These are phyloP conservation scores for Aristolochia contorta DNA, from an alignment of 164 flowering plant species.

Conservation along the genomic window DNA sequence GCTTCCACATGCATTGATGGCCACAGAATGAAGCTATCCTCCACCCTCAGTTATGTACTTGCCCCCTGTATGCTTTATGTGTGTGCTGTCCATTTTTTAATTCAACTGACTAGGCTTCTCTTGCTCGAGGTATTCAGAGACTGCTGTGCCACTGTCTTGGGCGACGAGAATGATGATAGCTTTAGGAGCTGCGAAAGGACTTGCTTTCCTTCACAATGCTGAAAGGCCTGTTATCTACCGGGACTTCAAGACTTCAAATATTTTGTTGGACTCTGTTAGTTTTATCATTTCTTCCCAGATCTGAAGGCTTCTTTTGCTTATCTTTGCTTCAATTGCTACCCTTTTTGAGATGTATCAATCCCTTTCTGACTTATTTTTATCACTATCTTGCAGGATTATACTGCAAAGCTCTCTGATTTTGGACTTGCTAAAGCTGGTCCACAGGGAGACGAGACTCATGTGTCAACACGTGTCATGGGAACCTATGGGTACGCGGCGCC, in stretches of 20 bases:
- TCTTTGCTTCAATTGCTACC: constrained; percentile 1
- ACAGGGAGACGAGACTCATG: constrained; percentile 94
- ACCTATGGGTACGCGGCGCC: constrained; percentile 98
- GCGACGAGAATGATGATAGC: constrained; percentile 95
- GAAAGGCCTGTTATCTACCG: constrained; percentile 94
- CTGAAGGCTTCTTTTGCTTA: background rate
- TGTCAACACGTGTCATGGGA: constrained; percentile 95
- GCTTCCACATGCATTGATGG: no score
- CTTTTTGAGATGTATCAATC: background rate
- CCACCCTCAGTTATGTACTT: no score
- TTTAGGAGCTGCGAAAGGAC: constrained; percentile 98
- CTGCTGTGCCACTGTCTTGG: constrained; percentile 82
- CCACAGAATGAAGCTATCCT: no score
- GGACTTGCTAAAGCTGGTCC: constrained; percentile 99
- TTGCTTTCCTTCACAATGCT: constrained; percentile 96
- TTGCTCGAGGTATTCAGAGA: constrained; percentile 60
- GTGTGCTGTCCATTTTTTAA: no score
- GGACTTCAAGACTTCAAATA: constrained; percentile 96
- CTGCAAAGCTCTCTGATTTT: constrained; percentile 91
- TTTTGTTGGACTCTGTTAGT: constrained; percentile 86
- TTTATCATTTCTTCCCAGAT: background rate
- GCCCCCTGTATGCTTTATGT: no score
- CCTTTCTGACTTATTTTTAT: constrained; percentile 3
- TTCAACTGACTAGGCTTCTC: constrained; percentile 16
- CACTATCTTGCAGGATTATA: constrained; percentile 53